phyloP scores from a whole-genome alignment of 371 early-diverging fungal species.

The Lichtheimia corymbifera region DNA sequence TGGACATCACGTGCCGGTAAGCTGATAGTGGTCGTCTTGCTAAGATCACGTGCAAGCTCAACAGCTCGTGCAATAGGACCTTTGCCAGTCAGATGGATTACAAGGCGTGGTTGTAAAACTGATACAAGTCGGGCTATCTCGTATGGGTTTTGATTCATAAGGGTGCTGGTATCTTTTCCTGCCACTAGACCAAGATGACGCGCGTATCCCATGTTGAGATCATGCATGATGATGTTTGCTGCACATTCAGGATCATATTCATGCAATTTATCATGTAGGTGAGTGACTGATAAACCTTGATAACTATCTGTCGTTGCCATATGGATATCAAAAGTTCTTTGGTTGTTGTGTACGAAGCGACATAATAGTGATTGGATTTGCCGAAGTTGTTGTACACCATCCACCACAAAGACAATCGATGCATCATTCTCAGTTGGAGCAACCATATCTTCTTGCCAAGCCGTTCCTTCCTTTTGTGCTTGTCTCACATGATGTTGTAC shows the following conservation, averaged over 20 bases:
- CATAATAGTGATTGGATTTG: conserved; percentile 27
- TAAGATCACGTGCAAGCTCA: conserved; percentile 16
- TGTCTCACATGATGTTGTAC: not conserved
- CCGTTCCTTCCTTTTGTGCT: not conserved
- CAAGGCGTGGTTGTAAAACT: conserved; percentile 19
- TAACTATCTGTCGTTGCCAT: conserved; percentile 20
- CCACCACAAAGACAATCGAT: conserved; percentile 23
- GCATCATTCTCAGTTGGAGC: conserved; percentile 1
- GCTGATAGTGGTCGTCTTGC: conserved; percentile 35
- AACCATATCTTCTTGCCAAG: conserved; percentile 9
- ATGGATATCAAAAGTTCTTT: conserved; percentile 17
- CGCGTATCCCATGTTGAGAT: conserved; percentile 12
- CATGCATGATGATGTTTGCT: conserved; percentile 18
- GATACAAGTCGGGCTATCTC: conserved; percentile 21
- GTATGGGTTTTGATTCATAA: conserved; percentile 12
- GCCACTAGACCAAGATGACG: not conserved
- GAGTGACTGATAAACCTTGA: conserved; percentile 8
- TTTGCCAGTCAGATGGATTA: conserved; percentile 25
- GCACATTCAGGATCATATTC: conserved; percentile 7
- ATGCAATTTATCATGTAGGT: conserved; percentile 4
- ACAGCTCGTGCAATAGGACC: conserved; percentile 11
- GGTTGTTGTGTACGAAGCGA: conserved; percentile 15
- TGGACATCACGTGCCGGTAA: conserved; percentile 49
- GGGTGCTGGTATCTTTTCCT: conserved; percentile 7
- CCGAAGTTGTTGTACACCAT: conserved; percentile 17